Evolutionary conservation across 768 basidiomycete genomes (phyloP).

Genomic region (Plicaturopsis crispa): DNA sequence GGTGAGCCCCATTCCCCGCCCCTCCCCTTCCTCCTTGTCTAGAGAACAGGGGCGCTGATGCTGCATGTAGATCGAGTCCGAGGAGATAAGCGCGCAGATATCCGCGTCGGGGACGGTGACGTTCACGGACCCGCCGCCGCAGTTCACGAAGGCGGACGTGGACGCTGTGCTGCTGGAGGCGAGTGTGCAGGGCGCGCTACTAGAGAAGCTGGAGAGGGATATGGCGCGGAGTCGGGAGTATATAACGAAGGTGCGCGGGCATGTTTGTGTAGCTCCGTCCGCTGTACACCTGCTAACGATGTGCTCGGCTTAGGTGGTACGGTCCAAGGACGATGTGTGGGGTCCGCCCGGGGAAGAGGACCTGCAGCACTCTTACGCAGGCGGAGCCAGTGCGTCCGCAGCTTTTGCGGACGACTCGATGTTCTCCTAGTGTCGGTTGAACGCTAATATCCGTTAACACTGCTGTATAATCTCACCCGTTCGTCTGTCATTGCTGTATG

Average conservation of each 20-base stretch:
- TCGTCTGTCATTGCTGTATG: no score
- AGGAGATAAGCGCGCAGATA: slow-evolving; percentile 64
- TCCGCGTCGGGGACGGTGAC: slow-evolving; percentile 65
- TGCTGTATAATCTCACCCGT: no score
- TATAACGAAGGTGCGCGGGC: slow-evolving; percentile 49
- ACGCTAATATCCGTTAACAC: no score
- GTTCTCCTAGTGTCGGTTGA: no score
- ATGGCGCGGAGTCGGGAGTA: slow-evolving; percentile 65
- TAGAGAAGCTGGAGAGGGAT: slow-evolving; percentile 45
- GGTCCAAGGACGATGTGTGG: not conserved
- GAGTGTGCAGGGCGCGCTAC: slow-evolving; percentile 45
- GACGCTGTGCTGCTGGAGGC: slow-evolving; percentile 46
- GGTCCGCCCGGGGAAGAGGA: not conserved
- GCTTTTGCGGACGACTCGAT: not conserved
- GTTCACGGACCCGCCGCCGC: slow-evolving; percentile 58
- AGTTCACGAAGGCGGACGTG: slow-evolving; percentile 52
- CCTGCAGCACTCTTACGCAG: not conserved
- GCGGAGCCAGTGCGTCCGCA: not conserved
- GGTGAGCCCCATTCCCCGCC: slow-evolving; percentile 35
- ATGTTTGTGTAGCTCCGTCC: slow-evolving; percentile 1
- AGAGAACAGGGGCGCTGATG: not conserved
- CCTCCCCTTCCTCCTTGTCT: slow-evolving; percentile 1
- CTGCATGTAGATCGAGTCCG: slow-evolving; percentile 51
- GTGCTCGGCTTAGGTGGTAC: not conserved
- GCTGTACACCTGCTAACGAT: not conserved